Evolutionary conservation across 108 stramenopile species (phyloP), one percentile per base, ranked within the genome.

Genomic region (Fragilariopsis cylindrus): DNA sequence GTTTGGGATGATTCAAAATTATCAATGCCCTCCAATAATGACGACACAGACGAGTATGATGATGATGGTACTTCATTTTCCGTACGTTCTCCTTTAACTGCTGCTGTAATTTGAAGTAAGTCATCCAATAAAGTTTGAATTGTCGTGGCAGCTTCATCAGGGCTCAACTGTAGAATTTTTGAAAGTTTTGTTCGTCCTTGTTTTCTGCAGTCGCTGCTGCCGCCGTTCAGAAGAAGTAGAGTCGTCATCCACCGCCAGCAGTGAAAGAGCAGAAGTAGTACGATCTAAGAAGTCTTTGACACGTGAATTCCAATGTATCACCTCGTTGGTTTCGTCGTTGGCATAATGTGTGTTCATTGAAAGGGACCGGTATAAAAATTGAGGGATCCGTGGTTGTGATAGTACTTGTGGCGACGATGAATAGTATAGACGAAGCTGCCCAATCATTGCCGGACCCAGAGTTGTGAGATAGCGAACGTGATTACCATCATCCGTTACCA

Each of bases 71-170:
- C 30, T 30, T 30, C 30, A 30, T 30, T 30, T 30, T 30, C 58
- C 55, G 55, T 11, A 19, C 55, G 18, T 5, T 9, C 11, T 9
- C 9, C 5, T 7, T 21, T 40, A 40, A 44, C 62, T 9, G 62
- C 62, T 42, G 62, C 62, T 11, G 43, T 63, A 9, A 11, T 63
- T n/a, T n/a, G 40, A 15, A 63, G 62, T 15, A 63, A 15, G 11
- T 63, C 62, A 7, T 43, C 62, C 42, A 63, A 44, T 40, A 63
- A 45, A 6, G 43, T 12, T 44, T 63, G 62, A 45, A 63, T 63
- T 12, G 62, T 63, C 45, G 43, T 44, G 62, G 62, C 62, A 40
- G 42, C 62, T 44, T 21, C 62, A 15, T 9, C 42, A n/a, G 62
- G 62, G 16, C 43, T 7, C 62, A 63, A 13, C 4, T 3, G 62